phyloP scores from a whole-genome alignment of 441 rosid species.

The Isatis lusitanica region DNA sequence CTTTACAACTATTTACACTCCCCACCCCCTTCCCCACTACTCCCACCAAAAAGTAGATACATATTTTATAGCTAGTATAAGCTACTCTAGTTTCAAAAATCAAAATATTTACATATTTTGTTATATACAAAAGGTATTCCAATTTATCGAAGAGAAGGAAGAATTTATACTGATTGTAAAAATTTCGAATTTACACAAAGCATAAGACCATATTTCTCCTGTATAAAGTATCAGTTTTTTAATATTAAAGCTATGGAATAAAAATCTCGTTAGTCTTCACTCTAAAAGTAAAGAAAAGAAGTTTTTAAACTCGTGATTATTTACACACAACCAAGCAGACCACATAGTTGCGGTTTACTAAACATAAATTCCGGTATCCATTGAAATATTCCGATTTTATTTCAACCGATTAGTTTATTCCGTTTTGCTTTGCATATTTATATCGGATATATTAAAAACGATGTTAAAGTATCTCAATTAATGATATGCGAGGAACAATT shows the following conservation, averaged over 20 bases:
- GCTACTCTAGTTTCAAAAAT: background rate
- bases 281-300: background rate
- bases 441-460: no score
- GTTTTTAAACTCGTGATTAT: background rate
- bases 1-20: background rate
- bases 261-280: background rate
- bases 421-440: background rate
- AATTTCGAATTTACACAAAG: background rate
- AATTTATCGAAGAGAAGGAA: background rate
- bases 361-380: background rate
- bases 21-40: background rate
- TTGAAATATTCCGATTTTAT: background rate
- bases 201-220: background rate
- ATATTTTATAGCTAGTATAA: background rate
- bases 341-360: background rate
- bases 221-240: no score
- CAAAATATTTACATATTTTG: background rate
- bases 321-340: no score
- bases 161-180: background rate
- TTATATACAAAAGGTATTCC: background rate
- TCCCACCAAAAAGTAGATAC: background rate
- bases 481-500: no score
- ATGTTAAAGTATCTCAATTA: no score
- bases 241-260: background rate
- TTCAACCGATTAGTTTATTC: background rate